These are phyloP conservation scores for Vitis amurensis DNA, from an alignment of 164 flowering plant species.

Conservation along the genomic window DNA sequence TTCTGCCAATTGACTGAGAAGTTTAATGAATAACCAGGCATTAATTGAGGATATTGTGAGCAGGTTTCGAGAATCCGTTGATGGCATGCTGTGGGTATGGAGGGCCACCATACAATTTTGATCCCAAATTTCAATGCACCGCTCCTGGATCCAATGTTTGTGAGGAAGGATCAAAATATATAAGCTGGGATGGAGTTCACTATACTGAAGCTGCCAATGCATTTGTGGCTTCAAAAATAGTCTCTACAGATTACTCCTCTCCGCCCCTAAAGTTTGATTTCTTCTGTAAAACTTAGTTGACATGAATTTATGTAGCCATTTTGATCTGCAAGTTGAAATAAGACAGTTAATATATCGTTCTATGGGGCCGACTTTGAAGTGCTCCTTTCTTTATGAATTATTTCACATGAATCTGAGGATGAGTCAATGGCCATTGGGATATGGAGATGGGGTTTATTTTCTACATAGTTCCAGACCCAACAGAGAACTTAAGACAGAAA, in stretches of 20 bases:
- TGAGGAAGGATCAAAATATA: conserved; percentile 24
- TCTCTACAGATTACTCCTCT: conserved; percentile 43
- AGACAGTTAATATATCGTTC: no score
- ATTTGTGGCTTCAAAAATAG: conserved; percentile 42
- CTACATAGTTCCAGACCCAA: no score
- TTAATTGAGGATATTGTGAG: background rate
- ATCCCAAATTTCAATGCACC: conserved; percentile 39
- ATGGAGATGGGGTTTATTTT: no score
- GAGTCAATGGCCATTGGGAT: no score
- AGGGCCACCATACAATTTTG: conserved; percentile 63
- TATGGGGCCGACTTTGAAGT: no score
- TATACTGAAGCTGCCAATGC: conserved; percentile 65
- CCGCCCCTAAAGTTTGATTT: conserved; percentile 34
- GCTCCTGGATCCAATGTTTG: conserved; percentile 36
- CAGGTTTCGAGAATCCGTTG: conserved; percentile 58
- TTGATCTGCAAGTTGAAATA: no score
- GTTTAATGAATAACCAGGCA: background rate
- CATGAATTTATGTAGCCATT: no score
- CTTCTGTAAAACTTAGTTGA: conserved; percentile 17
- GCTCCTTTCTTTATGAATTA: background rate
- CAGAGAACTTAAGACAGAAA: no score
- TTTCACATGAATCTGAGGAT: background rate
- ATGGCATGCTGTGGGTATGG: conserved; percentile 63
- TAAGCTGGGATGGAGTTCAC: conserved; percentile 75
- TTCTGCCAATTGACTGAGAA: background rate